Base-by-base conservation (phyloP, 345 rosid genomes). In the Hibiscus tridactylites region DNA sequence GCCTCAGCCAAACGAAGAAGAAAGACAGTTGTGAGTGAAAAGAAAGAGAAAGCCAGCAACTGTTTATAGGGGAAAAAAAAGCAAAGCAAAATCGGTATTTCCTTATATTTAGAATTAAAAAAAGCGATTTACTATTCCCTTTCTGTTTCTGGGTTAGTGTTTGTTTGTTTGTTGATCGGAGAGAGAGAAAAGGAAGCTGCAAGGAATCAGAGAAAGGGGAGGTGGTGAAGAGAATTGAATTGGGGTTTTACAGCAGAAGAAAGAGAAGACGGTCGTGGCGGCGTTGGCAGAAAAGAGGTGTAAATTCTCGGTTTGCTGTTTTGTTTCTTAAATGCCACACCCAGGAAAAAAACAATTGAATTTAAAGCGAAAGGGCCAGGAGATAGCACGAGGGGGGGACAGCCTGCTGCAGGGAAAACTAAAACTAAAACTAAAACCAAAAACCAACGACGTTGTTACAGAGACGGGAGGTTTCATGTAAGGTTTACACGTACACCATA, bases 231-330 rank as follows among this genome's bases (percentile, higher is more conserved):
- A 70, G 79, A 76, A 68, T 78, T 82, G 72, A 83, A 76, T 80
- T 79, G 49, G 63, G 31, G 59, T 54, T n/a, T 80, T 42, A 42
- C 73, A 71, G 82, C 84, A 79, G 85, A 79, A 73, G 68, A 72
- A 66, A 65, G 87, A 65, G 73, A 65, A 78, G 77, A 76, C 35
- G 68, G 69, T 65, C 80, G 83, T 84, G 91, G 88, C 96, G 93
- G 96, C 96, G 87, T 81, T 84, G 91, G 88, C 85, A 87, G 76
- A 65, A 74, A 77, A 73, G 77, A 78, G 86, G 77, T 78, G 77
- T 76, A 78, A 56, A 78, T 78, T 76, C 77, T 71, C 49, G 46
- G 19, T 52, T 63, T 63, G 71, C 42, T 75, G 28, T 13, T 75
- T 63, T 63, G 74, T 49, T 75, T 58, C 33, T 75, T 57, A 44